These are phyloP conservation scores for Pestalotiopsis sp. DNA, from an alignment of 2,329 filamentous ascomycete species.

Conservation along the genomic window DNA sequence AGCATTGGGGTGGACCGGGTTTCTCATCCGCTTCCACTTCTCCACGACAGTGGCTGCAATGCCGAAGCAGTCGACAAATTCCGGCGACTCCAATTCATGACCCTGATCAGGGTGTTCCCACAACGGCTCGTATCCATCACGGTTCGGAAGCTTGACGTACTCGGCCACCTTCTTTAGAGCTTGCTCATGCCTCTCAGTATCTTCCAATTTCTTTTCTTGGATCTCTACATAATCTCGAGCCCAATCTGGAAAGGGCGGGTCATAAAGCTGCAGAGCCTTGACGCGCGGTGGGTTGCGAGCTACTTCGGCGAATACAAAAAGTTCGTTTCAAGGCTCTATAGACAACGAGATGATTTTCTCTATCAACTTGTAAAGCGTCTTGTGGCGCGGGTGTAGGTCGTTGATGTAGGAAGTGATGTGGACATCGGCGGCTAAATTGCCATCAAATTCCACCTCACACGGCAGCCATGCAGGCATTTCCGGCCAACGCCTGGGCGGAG, in stretches of 20 bases:
- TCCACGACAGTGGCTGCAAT: background rate
- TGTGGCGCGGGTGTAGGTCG: slow-evolving; percentile 65
- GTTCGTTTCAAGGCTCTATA: slow-evolving; percentile 49
- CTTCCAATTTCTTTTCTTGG: slow-evolving; percentile 1
- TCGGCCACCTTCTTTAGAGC: background rate
- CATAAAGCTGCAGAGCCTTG: background rate
- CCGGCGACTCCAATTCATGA: background rate
- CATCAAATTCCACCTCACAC: slow-evolving; percentile 45
- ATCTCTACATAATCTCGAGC: background rate
- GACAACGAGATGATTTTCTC: slow-evolving; percentile 42
- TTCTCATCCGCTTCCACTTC: background rate
- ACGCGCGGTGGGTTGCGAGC: background rate
- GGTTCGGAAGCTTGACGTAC: background rate
- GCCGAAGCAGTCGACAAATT: background rate
- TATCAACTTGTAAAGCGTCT: slow-evolving; percentile 60
- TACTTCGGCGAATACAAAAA: slow-evolving; percentile 7
- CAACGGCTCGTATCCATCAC: background rate
- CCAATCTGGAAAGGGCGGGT: background rate
- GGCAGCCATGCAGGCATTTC: slow-evolving; percentile 50
- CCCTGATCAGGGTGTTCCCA: background rate
- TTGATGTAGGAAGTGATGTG: slow-evolving; percentile 60
- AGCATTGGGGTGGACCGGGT: background rate
- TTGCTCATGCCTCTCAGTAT: slow-evolving; percentile 10
- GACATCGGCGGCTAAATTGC: slow-evolving; percentile 29
- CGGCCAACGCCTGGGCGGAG: background rate